Percentiles rank a stretch among this genome's conserved stretches.
These are phyloP conservation scores for Crithidia bombi DNA, from an alignment of 208 protist genomes.

Conservation along the genomic window DNA sequence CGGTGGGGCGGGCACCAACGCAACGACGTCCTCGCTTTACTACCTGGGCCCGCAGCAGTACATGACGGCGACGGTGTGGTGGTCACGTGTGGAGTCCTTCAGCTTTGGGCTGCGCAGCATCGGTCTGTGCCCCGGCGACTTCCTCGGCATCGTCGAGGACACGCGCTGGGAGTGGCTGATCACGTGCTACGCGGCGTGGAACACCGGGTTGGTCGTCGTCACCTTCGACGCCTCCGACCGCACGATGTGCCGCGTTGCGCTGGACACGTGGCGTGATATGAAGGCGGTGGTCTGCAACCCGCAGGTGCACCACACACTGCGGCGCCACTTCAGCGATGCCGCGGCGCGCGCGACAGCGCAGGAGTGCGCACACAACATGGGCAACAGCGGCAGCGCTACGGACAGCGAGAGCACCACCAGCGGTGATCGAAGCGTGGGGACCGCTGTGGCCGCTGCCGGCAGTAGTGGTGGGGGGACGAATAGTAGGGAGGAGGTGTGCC, in stretches of 20 bases:
- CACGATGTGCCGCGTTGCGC: conserved; percentile 33
- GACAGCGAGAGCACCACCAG: not conserved
- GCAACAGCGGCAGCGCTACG: not conserved
- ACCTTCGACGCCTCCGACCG: conserved; percentile 34
- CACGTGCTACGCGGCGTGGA: conserved; percentile 66
- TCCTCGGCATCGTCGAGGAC: conserved; percentile 56
- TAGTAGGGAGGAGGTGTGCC: not conserved
- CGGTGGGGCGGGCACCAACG: not conserved
- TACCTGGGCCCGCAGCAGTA: conserved; percentile 55
- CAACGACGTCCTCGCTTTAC: conserved; percentile 25
- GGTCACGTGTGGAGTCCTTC: conserved; percentile 56
- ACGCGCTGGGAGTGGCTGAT: conserved; percentile 85
- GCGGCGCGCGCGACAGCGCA: conserved; percentile 7
- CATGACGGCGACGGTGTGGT: conserved; percentile 54
- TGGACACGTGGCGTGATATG: conserved; percentile 34
- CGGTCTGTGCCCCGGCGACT: conserved; percentile 46
- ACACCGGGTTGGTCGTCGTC: conserved; percentile 50
- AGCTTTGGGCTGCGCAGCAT: conserved; percentile 56
- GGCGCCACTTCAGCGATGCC: conserved; percentile 21
- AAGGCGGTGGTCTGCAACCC: conserved; percentile 63
- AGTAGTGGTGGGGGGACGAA: not conserved
- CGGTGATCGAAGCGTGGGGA: no score
- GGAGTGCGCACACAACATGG: not conserved
- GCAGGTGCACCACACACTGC: conserved; percentile 32
- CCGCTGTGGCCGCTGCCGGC: no score